These are phyloP conservation scores for Tephrocybe rancida DNA, from an alignment of 768 basidiomycete genomes.

Conservation along the genomic window DNA sequence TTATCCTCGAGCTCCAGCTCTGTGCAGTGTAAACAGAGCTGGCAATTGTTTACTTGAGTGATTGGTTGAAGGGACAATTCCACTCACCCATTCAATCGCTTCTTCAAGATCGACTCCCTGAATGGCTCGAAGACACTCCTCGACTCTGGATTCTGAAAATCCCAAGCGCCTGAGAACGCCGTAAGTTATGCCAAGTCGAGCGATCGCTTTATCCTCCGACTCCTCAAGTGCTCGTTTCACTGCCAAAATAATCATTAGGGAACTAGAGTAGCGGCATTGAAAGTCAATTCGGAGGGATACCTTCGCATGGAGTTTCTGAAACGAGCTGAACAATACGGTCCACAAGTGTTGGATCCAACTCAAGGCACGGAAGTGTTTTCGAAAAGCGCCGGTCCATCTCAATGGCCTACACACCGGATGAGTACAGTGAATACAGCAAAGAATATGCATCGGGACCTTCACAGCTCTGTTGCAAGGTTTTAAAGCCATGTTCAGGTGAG, in stretches of 20 bases:
- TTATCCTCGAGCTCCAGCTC: slow-evolving; percentile 56
- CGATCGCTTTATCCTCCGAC: slow-evolving; percentile 69
- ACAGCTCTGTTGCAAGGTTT: slow-evolving; percentile 27
- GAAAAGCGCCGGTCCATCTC: slow-evolving; percentile 82
- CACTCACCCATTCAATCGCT: slow-evolving; percentile 85
- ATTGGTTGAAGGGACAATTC: neutral
- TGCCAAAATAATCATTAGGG: slow-evolving; percentile 19
- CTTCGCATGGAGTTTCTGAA: slow-evolving; percentile 34
- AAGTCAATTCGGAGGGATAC: too few species aligned
- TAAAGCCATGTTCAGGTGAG: neutral
- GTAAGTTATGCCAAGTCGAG: slow-evolving; percentile 77
- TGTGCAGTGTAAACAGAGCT: slow-evolving; percentile 70
- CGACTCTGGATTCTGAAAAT: slow-evolving; percentile 68
- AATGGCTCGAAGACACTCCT: slow-evolving; percentile 69
- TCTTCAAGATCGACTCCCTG: slow-evolving; percentile 80
- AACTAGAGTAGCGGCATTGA: slow-evolving; percentile 3
- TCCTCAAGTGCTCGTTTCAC: slow-evolving; percentile 47
- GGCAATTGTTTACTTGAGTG: slow-evolving; percentile 3
- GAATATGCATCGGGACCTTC: slow-evolving; percentile 29
- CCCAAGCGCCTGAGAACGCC: slow-evolving; percentile 80
- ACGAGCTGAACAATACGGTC: slow-evolving; percentile 63
- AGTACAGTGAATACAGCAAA: neutral
- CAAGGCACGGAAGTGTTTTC: slow-evolving; percentile 59
- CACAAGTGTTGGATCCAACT: slow-evolving; percentile 60
- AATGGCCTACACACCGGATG: slow-evolving; percentile 55